Conservation (phyloP, 2,329 filamentous ascomycete species). For the Emmonsiellopsis sp. region DNA sequence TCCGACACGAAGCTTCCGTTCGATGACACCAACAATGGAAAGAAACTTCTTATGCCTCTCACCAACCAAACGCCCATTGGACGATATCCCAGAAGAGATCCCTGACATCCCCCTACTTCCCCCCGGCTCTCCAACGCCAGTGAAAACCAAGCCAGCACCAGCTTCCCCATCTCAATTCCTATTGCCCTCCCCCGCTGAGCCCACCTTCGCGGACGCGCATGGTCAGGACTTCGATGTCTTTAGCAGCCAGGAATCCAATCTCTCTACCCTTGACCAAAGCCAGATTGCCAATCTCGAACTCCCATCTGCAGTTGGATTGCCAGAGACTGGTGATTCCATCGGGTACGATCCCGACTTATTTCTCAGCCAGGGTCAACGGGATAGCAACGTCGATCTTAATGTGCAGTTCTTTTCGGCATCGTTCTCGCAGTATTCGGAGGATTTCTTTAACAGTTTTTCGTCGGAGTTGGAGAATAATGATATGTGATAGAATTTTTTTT, state of each 20-base stretch:
- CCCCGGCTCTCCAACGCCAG: conserved; percentile 8
- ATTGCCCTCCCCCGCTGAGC: conserved; percentile 29
- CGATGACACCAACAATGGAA: conserved; percentile 31
- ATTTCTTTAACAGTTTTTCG: conserved; percentile 12
- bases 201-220: conserved; percentile 25
- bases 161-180: conserved; percentile 21
- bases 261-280: conserved; percentile 20
- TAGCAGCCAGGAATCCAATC: conserved; percentile 25
- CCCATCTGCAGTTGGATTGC: neutral
- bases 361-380: conserved; percentile 16
- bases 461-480: conserved; percentile 4
- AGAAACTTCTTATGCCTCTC: conserved; percentile 29
- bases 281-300: conserved; percentile 11
- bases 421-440: conserved; percentile 27
- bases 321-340: neutral
- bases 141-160: conserved; percentile 5
- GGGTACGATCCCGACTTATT: conserved; percentile 27
- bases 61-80: conserved; percentile 21
- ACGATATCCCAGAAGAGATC: conserved; percentile 23
- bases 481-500: neutral
- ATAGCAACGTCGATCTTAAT: conserved; percentile 13
- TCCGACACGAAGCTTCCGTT: conserved; percentile 25
- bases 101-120: conserved; percentile 19
- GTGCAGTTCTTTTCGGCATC: conserved; percentile 25
- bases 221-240: conserved; percentile 34